A percentile compares a stretch with the other conserved stretches of the same genome.
Conservation (phyloP, 2,329 filamentous ascomycete species). For the Teratosphaeria destructans region DNA sequence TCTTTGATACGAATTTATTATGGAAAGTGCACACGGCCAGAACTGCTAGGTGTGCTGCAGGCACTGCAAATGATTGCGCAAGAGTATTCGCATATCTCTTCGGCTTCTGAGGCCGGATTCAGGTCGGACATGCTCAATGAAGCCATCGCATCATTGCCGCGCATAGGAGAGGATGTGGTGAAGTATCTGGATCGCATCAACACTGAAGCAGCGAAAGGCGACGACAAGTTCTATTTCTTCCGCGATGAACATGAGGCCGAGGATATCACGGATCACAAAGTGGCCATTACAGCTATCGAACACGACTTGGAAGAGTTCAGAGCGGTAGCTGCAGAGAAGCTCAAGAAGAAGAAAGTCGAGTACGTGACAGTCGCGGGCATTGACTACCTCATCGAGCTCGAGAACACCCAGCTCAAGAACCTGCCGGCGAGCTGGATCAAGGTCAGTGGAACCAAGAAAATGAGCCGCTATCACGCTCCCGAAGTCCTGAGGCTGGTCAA, state of each 20-base stretch:
- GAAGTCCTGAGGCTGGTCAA: slow-evolving; percentile 73
- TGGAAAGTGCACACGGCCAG: slow-evolving; percentile 82
- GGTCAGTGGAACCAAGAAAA: slow-evolving; percentile 85
- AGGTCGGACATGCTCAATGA: slow-evolving; percentile 56
- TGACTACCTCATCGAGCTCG: slow-evolving; percentile 87
- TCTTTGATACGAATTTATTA: slow-evolving; percentile 95
- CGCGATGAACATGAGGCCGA: slow-evolving; percentile 79
- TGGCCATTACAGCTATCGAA: slow-evolving; percentile 89
- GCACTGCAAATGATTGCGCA: slow-evolving; percentile 71
- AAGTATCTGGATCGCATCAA: slow-evolving; percentile 78
- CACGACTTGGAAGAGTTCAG: slow-evolving; percentile 76
- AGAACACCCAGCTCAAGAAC: slow-evolving; percentile 69
- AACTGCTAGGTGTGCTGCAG: slow-evolving; percentile 76
- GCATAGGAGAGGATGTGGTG: slow-evolving; percentile 62
- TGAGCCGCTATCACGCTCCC: slow-evolving; percentile 88
- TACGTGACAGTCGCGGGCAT: slow-evolving; percentile 84
- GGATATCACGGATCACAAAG: slow-evolving; percentile 75
- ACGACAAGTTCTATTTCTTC: slow-evolving; percentile 95
- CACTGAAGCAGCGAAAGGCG: slow-evolving; percentile 64
- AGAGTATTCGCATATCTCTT: slow-evolving; percentile 61
- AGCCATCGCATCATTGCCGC: slow-evolving; percentile 65
- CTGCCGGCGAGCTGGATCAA: slow-evolving; percentile 94
- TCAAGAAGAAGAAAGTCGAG: slow-evolving; percentile 59
- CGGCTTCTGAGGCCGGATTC: slow-evolving; percentile 60
- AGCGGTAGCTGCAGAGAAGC: slow-evolving; percentile 55